phyloP scores from a whole-genome alignment of 345 rosid genomes.

The Moringa oleifera region DNA sequence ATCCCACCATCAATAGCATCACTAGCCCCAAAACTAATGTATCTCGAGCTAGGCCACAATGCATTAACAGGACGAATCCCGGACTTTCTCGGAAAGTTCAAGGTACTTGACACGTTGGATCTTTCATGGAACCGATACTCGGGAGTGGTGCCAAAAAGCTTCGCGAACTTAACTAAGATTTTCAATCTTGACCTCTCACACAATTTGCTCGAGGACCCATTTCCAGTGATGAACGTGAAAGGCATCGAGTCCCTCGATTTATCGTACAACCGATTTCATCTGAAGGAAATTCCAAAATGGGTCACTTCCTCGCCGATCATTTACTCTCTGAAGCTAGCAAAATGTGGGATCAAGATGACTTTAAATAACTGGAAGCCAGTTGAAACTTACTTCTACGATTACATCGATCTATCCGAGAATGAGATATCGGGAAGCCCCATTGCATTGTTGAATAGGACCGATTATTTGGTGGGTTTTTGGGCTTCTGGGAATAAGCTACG shows the following conservation, averaged over 20 bases:
- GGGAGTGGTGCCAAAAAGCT: constrained; percentile 50
- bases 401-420: constrained; percentile 59
- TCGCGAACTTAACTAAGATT: constrained; percentile 66
- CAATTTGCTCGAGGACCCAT: constrained; percentile 56
- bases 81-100: constrained; percentile 47
- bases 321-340: constrained; percentile 64
- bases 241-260: constrained; percentile 76
- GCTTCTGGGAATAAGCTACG: constrained; percentile 49
- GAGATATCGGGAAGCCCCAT: constrained; percentile 58
- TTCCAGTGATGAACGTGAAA: constrained; percentile 62
- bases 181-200: constrained; percentile 71
- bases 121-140: constrained; percentile 48
- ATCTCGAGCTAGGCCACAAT: constrained; percentile 58
- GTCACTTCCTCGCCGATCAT: constrained; percentile 67
- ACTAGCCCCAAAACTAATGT: constrained; percentile 37
- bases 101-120: constrained; percentile 54
- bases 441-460: constrained; percentile 47
- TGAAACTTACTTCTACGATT: constrained; percentile 66
- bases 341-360: constrained; percentile 59
- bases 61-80: constrained; percentile 55
- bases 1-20: constrained; percentile 49
- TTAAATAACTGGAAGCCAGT: constrained; percentile 56
- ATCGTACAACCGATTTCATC: constrained; percentile 54
- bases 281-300: constrained; percentile 62
- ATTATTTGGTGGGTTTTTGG: constrained; percentile 43